Evolutionary conservation across 1,139 yeast genomes (phyloP), one percentile per base, ranked within the genome.

Genomic region (Taphrina pruni): DNA sequence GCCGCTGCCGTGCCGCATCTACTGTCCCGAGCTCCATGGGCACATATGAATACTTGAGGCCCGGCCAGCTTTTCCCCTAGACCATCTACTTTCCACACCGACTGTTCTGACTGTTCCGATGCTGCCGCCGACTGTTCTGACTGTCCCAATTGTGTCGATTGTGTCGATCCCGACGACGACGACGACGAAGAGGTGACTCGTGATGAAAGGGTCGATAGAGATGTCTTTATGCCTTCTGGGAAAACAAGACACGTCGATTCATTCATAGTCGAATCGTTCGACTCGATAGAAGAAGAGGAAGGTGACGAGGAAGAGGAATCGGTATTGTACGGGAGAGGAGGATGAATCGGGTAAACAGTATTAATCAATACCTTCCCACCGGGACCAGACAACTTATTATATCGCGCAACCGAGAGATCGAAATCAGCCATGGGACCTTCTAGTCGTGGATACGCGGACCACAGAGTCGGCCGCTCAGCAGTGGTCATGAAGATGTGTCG

Each of bases 1-100:
- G 32, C 32, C 32, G 32, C 32, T 12, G 55, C 61, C 14, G 36
- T 11, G 12, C 67, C 67, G 43, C 67, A 64, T 5, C 67, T 61
- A 14, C 46, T 12, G 43, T 64, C 67, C 17, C 67, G 35, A 21
- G 38, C 26, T 20, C 32, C 36, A 26, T 64, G 67, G 12, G 43
- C 61, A 36, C 67, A 64, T 6, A 64, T 14, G 36, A 64, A 45
- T 21, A 64, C 17, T 21, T 45, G 52, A 21, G 43, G 26, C 11
- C 60, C 50, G 3, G n/a, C 14, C 60, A 41, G 50, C 12, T 3
- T 17, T 17, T 36, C 26, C 32, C 32, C 32, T 26, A 4, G 4
- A 26, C 4, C 32, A 4, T 26, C 4, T 4, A 26, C 2, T 26
- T 26, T 26, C 32, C 32, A 26, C 4, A 2, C 32, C 32, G 32